These are phyloP conservation scores for Malus hybrid DNA, from an alignment of 331 rosid species.

Conservation along the genomic window DNA sequence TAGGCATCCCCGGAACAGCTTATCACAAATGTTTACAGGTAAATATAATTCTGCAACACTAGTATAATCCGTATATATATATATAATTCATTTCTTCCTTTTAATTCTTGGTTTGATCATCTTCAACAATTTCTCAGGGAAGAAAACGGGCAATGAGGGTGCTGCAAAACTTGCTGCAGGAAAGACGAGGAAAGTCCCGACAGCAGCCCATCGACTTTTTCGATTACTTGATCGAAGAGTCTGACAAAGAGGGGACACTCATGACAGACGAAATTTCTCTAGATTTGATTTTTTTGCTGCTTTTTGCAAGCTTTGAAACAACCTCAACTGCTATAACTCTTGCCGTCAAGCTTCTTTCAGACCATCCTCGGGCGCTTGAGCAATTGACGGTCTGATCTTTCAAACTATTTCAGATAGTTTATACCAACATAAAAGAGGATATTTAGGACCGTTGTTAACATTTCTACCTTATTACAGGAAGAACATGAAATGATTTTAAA, in stretches of 20 bases:
- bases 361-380: slow-evolving; percentile 4
- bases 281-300: background rate
- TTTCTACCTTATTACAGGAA: slow-evolving; percentile 2
- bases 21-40: slow-evolving; percentile 82
- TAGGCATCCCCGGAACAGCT: slow-evolving; percentile 85
- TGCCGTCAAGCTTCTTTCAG: slow-evolving; percentile 1
- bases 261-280: background rate
- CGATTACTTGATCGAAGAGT: slow-evolving; percentile 7
- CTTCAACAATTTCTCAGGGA: background rate
- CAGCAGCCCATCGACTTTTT: background rate
- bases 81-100: too few species aligned
- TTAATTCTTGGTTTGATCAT: background rate
- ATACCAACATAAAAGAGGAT: background rate
- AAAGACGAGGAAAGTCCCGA: background rate
- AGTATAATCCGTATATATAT: too few species aligned
- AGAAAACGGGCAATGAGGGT: background rate
- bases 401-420: background rate
- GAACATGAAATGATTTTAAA: slow-evolving; percentile 13
- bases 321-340: background rate
- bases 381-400: background rate
- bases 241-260: background rate
- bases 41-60: background rate
- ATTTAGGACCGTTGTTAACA: background rate
- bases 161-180: background rate
- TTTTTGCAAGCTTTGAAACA: slow-evolving; percentile 17